Percentiles rank a stretch among this genome's conserved stretches.
These are phyloP conservation scores for Cetraspora pellucida DNA, from an alignment of 192 early-diverging fungal genomes.

Conservation along the genomic window DNA sequence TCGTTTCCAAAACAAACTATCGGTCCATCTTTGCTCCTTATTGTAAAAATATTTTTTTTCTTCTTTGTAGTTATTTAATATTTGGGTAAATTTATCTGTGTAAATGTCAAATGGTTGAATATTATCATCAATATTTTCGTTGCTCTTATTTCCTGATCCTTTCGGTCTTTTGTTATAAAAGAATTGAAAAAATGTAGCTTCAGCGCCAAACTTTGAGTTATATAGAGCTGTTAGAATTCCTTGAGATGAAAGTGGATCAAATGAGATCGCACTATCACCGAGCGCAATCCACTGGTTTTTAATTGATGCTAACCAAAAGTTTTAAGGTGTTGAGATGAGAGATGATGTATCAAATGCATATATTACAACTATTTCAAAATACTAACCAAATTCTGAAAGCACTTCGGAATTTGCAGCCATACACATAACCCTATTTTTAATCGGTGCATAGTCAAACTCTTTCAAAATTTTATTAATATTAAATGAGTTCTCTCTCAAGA, in stretches of 20 bases:
- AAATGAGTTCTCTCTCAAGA: neutral
- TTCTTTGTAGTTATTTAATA: conserved; percentile 2
- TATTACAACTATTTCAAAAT: neutral
- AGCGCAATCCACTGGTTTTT: conserved; percentile 29
- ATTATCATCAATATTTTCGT: too few species aligned
- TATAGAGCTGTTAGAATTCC: conserved; percentile 22
- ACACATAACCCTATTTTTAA: conserved; percentile 19
- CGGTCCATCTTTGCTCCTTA: conserved; percentile 26
- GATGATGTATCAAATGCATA: neutral
- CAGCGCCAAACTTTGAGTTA: conserved; percentile 23
- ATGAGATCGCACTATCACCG: conserved; percentile 28
- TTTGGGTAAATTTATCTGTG: neutral
- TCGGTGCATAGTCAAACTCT: neutral
- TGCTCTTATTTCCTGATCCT: neutral
- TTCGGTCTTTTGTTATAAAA: neutral
- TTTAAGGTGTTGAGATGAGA: neutral
- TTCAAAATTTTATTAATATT: neutral
- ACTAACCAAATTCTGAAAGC: conserved; percentile 28
- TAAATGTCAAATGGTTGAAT: conserved; percentile 20
- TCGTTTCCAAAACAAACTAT: conserved; percentile 28
- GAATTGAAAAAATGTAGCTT: conserved; percentile 29
- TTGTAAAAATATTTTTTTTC: conserved; percentile 30
- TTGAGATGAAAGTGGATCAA: conserved; percentile 32
- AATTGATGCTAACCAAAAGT: neutral
- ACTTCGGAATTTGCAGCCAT: conserved; percentile 28